These are phyloP conservation scores for Sextonia rubra DNA, from an alignment of 164 flowering plant genomes.

Conservation along the genomic window DNA sequence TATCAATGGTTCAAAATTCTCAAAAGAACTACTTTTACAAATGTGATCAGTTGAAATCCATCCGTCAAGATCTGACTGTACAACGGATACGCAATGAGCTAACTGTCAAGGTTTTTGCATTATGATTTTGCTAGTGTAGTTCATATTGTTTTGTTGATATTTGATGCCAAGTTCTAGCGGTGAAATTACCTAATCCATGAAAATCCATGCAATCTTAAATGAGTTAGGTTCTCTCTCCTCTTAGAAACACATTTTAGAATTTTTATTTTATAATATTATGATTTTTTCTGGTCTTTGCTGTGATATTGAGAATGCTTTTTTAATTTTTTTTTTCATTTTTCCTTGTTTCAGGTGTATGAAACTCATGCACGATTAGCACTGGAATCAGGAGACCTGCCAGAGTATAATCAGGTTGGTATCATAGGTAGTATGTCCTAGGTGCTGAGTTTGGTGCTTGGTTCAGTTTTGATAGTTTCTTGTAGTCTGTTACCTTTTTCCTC, in stretches of 20 bases:
- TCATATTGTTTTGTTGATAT: not conserved
- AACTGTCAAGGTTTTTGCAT: conserved; percentile 64
- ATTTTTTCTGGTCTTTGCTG: conserved; percentile 1
- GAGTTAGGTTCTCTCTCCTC: not conserved
- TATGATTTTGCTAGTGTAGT: not conserved
- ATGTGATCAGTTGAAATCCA: conserved; percentile 97
- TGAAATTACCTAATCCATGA: not conserved
- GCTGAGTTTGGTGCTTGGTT: not conserved
- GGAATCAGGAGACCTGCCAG: conserved; percentile 89
- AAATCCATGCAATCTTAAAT: not conserved
- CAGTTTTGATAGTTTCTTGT: not conserved
- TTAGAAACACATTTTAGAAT: not conserved
- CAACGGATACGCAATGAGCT: conserved; percentile 77
- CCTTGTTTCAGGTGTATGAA: conserved; percentile 76
- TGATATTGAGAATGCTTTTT: not conserved
- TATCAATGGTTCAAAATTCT: conserved; percentile 76
- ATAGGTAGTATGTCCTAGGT: not conserved
- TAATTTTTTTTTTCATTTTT: not conserved
- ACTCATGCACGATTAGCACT: conserved; percentile 94
- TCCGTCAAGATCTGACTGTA: conserved; percentile 95
- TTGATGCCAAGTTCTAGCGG: not conserved
- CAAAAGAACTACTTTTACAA: conserved; percentile 88
- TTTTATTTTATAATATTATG: not conserved
- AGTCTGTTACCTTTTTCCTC: not conserved
- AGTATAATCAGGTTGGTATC: conserved; percentile 81